Evolutionary conservation across 495 filamentous ascomycete species (phyloP).

Genomic region (Darksidea phi): DNA sequence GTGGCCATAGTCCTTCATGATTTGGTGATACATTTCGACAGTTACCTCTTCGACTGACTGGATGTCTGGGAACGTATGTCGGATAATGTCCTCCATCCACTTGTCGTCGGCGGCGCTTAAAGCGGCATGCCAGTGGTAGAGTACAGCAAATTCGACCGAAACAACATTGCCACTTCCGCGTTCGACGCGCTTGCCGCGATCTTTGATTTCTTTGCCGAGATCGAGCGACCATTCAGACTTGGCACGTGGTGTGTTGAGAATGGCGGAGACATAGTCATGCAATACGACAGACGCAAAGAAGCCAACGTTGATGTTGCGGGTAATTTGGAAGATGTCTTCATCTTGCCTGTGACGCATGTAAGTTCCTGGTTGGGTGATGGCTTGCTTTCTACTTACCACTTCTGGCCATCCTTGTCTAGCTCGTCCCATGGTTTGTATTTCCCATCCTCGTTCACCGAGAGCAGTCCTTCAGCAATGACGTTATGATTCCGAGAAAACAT

Average conservation of each 20-base stretch:
- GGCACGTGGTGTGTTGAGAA: conserved; percentile 41
- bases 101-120: conserved; percentile 39
- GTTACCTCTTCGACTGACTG: conserved; percentile 47
- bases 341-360: conserved; percentile 32
- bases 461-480: conserved; percentile 33
- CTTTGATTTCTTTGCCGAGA: conserved; percentile 39
- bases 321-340: conserved; percentile 40
- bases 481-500: conserved; percentile 43
- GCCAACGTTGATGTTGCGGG: conserved; percentile 42
- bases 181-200: conserved; percentile 33
- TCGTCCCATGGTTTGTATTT: conserved; percentile 38
- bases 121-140: conserved; percentile 42
- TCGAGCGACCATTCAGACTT: conserved; percentile 38
- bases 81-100: conserved; percentile 39
- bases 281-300: conserved; percentile 40
- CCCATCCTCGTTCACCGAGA: conserved; percentile 36
- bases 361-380: neutral
- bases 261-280: conserved; percentile 40
- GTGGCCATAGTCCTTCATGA: conserved; percentile 54
- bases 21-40: conserved; percentile 53
- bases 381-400: conserved; percentile 22
- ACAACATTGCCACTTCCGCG: conserved; percentile 41
- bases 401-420: conserved; percentile 28
- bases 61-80: conserved; percentile 28
- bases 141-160: conserved; percentile 40